A percentile compares a stretch with the other conserved stretches of the same genome.
These are phyloP conservation scores for Cryoendolithus antarcticus DNA, from an alignment of 2,329 filamentous ascomycete genomes.

Conservation along the genomic window DNA sequence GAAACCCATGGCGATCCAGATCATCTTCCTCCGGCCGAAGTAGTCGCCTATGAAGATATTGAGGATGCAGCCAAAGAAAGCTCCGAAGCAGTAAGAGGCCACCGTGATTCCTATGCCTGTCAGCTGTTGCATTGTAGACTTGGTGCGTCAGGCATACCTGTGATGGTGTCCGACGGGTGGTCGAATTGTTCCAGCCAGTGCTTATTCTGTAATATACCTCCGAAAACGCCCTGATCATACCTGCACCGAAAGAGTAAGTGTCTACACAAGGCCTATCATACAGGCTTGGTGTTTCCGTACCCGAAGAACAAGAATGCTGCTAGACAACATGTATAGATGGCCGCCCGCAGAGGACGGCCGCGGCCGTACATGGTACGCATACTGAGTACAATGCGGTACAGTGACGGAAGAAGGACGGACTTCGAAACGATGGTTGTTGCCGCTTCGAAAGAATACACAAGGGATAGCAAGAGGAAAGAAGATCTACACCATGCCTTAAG, in stretches of 20 bases:
- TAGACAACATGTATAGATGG: slow-evolving; percentile 10
- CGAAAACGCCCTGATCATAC: slow-evolving; percentile 10
- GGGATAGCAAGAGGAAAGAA: no score
- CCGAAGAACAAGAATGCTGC: slow-evolving; percentile 12
- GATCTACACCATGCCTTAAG: no score
- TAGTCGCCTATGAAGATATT: slow-evolving; percentile 23
- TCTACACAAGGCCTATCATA: background rate
- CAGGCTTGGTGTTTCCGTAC: slow-evolving; percentile 1
- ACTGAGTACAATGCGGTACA: background rate
- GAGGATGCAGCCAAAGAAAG: slow-evolving; percentile 23
- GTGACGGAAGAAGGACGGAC: no score
- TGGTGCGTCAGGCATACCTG: slow-evolving; percentile 5
- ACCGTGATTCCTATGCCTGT: slow-evolving; percentile 22
- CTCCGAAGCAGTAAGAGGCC: slow-evolving; percentile 24
- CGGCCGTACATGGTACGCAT: slow-evolving; percentile 9
- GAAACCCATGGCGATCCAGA: slow-evolving; percentile 27
- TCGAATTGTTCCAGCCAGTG: slow-evolving; percentile 11
- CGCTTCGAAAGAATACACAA: no score
- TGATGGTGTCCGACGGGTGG: slow-evolving; percentile 6
- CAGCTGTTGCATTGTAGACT: slow-evolving; percentile 3
- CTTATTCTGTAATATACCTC: slow-evolving; percentile 12
- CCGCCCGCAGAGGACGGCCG: slow-evolving; percentile 10
- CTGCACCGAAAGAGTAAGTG: slow-evolving; percentile 1
- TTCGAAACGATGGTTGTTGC: no score
- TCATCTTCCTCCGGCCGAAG: slow-evolving; percentile 22